Evolutionary conservation across 768 basidiomycete species (phyloP).

Genomic region (Pulveroboletus ravenelii): DNA sequence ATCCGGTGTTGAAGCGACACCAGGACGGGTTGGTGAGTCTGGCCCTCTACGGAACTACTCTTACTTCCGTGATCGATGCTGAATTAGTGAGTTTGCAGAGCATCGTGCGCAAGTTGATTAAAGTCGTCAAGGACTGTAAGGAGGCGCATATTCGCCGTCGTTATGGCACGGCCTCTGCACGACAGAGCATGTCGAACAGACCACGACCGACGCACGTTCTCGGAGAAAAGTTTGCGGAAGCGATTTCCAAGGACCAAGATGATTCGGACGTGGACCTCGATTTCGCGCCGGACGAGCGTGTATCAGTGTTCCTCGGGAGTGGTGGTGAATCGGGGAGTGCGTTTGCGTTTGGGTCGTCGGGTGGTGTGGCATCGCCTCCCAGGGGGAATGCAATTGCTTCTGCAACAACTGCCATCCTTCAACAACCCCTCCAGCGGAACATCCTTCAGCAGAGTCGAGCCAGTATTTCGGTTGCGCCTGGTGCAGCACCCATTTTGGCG

Average conservation of each 20-base stretch:
- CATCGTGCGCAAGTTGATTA: conserved; percentile 77
- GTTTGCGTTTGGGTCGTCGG: conserved; percentile 31
- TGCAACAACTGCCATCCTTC: conserved; percentile 57
- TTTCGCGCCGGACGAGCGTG: conserved; percentile 53
- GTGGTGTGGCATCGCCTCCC: conserved; percentile 28
- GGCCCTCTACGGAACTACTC: neutral
- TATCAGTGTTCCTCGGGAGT: conserved; percentile 33
- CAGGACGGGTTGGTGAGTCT: conserved; percentile 67
- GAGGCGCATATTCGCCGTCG: conserved; percentile 50
- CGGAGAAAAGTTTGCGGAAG: conserved; percentile 65
- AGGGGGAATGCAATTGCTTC: conserved; percentile 47
- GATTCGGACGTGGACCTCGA: conserved; percentile 78
- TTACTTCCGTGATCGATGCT: conserved; percentile 2
- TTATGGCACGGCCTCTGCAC: conserved; percentile 25
- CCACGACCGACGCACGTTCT: conserved; percentile 43
- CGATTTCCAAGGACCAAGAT: conserved; percentile 41
- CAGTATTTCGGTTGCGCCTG: conserved; percentile 25
- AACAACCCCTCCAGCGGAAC: conserved; percentile 55
- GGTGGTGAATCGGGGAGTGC: conserved; percentile 43
- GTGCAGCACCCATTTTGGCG: conserved; percentile 9
- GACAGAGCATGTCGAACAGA: conserved; percentile 31
- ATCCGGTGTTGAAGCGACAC: conserved; percentile 64
- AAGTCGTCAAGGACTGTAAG: conserved; percentile 79
- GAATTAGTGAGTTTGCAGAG: conserved; percentile 39
- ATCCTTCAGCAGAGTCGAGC: conserved; percentile 44